Evolutionary conservation across 2,329 filamentous ascomycete genomes (phyloP), one percentile per base, ranked within the genome.

Genomic region (Ilyonectria destructans): DNA sequence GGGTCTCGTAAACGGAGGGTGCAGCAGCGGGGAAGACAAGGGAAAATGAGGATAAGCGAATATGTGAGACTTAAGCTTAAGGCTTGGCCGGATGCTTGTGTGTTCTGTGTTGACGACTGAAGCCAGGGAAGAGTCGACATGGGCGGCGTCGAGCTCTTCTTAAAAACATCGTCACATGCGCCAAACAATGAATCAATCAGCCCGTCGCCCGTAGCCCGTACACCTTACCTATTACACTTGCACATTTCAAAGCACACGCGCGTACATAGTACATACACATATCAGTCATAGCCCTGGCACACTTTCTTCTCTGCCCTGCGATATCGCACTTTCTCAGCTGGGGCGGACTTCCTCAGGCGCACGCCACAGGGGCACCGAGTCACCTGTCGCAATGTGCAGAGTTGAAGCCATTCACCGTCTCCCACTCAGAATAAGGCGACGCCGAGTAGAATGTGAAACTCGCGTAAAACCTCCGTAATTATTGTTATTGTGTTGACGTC

Each of bases 121-220:
- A 58, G 29, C 9, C 23, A 57, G 2, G 15, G 33, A 46, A 19
- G 9, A 31, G 17, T 58, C n/a, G 23, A 10, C 17, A 21, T 43
- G 37, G 55, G 62, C 33, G 29, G 55, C 48, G 46, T 33, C 46
- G 31, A 35, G 61, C 43, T 35, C 23, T 57, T 65, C 46, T 54
- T 65, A 48, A 62, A 58, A 56, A 10, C 51, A 31, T 35, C 29
- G 49, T 46, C 29, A 46, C 62, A 55, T 59, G 62, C 48, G 55
- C 33, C 52, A 56, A 65, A 23, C 6, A 37, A 15, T 15, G 56
- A 35, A 65, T 59, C 60, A 60, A 60, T 65, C 62, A 63, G 60
- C 60, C 40, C 23, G 6, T 21, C 37, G 21, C 21, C 10, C 37
- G 46, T 35, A 57, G 31, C 49, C n/a, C 4, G 40, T 43, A 43